Evolutionary conservation across 179 eudicot genomes (phyloP), one percentile per base, ranked within the genome.

Genomic region (Beta corolliflora): DNA sequence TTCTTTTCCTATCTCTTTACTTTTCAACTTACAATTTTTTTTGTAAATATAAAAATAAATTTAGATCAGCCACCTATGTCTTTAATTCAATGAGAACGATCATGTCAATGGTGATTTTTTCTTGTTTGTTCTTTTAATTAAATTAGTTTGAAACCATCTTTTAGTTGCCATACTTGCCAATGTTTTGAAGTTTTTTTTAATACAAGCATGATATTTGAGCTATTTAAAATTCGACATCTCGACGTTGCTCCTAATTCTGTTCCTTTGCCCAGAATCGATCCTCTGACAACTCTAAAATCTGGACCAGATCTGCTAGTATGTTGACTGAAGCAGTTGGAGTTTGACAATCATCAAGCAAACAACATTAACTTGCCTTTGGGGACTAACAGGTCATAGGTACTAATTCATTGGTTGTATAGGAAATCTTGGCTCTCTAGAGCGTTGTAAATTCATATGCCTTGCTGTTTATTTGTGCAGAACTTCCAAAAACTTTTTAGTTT

Each of bases 241-340:
- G 23, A n/a, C 0, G 66, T 61, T n/a, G 66, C 36, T 3, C 55
- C 55, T 73, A 52, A 15, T 73, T 56, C 44, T 14, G 64, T n/a
- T 44, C 53, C 21, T 1, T 76, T 60, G 41, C 41, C 44, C 69
- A 76, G 79, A 66, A 13, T 11, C 66, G 23, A 19, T 76, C 50
- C 69, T n/a, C 2, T 45, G 46, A 68, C 79, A 45, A 15, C 55
- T 44, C 64, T 76, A 68, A 60, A 19, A n/a, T 60, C 59, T 53
- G 25, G 79, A 21, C 69, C 56, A n/a, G 48, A 12, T 76, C 79
- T 66, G 68, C 5, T 60, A 18, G 9, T 76, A 45, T 59, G 55
- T 15, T 75, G 41, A 76, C 54, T 60, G 41, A 21, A n/a, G 16
- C 16, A 76, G 15, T 21, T 59, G 67, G 54, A 59, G 69, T 76